Percentiles rank a stretch among this genome's conserved stretches.
phyloP scores from a whole-genome alignment of 441 rosid genomes.

The Mallotus japonicus region DNA sequence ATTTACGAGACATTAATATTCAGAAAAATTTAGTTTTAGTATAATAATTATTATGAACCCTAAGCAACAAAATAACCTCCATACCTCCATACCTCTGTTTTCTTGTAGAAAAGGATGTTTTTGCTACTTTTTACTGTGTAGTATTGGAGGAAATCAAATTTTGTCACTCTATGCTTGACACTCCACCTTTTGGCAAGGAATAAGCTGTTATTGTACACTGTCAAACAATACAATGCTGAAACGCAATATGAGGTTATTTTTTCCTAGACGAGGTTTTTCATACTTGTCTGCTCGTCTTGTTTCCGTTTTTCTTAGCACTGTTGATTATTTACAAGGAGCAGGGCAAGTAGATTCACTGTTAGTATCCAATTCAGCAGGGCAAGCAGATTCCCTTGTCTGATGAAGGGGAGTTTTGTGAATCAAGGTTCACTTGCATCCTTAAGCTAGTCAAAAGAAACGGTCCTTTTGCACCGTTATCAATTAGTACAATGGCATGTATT shows the following conservation, averaged over 20 bases:
- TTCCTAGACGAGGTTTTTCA: background rate
- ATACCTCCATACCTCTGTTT: conserved; percentile 3
- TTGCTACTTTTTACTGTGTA: background rate
- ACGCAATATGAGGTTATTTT: background rate
- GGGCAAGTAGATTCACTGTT: too few relatives aligned
- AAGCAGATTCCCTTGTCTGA: too few relatives aligned
- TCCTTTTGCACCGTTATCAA: too few relatives aligned
- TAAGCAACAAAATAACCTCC: conserved; percentile 7
- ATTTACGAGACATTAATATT: conserved; percentile 12
- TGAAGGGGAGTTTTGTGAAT: too few relatives aligned
- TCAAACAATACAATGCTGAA: background rate
- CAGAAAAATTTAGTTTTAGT: conserved; percentile 19
- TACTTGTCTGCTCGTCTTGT: too few relatives aligned
- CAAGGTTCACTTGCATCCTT: too few relatives aligned
- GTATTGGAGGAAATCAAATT: conserved; percentile 23
- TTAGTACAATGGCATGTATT: too few relatives aligned
- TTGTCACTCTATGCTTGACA: background rate
- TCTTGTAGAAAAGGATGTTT: conserved; percentile 18
- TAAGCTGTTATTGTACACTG: conserved; percentile 11
- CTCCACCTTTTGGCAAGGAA: conserved; percentile 5
- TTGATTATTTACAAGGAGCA: background rate
- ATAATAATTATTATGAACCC: conserved; percentile 17
- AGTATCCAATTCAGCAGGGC: too few relatives aligned
- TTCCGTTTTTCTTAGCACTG: background rate
- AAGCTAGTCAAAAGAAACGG: too few relatives aligned